Conservation (phyloP, 805 yeast genomes). For the Lachancea mirantina region DNA sequence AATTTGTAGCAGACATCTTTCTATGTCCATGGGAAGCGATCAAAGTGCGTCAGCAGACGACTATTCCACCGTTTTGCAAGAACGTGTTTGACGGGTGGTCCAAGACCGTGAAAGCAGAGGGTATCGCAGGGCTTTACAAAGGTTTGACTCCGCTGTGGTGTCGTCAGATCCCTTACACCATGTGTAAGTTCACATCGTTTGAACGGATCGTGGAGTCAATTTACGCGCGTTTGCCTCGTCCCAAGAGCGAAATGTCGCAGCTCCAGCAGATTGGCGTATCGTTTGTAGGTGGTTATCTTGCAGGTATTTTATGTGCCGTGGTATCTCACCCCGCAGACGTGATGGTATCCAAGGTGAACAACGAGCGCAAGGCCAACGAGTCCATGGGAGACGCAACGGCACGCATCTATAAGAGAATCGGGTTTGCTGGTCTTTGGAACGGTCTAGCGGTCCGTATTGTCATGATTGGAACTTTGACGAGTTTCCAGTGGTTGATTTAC, state of each 20-base stretch:
- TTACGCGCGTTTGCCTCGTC: slow-evolving; percentile 64
- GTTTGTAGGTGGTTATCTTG: slow-evolving; percentile 91
- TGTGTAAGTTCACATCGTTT: slow-evolving; percentile 93
- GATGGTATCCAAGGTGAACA: slow-evolving; percentile 88
- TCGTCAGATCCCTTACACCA: slow-evolving; percentile 97
- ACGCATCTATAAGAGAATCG: slow-evolving; percentile 76
- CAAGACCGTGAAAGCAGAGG: slow-evolving; percentile 60
- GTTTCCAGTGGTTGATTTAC: slow-evolving; percentile 93
- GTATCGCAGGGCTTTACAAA: slow-evolving; percentile 70
- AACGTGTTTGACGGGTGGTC: slow-evolving; percentile 59
- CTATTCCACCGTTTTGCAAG: slow-evolving; percentile 76
- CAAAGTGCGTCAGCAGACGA: slow-evolving; percentile 89
- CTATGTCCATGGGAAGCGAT: slow-evolving; percentile 94
- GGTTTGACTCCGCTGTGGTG: slow-evolving; percentile 92
- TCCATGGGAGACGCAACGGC: slow-evolving; percentile 55
- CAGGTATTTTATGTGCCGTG: slow-evolving; percentile 93
- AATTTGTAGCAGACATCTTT: slow-evolving; percentile 81
- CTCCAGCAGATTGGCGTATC: slow-evolving; percentile 89
- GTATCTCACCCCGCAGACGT: slow-evolving; percentile 99
- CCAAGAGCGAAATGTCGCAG: slow-evolving; percentile 62
- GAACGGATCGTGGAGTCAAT: slow-evolving; percentile 83
- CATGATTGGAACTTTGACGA: slow-evolving; percentile 96
- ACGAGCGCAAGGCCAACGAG: slow-evolving; percentile 58
- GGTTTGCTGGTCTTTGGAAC: slow-evolving; percentile 89
- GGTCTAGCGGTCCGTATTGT: slow-evolving; percentile 90